Percentiles rank a stretch among this genome's conserved stretches.
Conservation (phyloP, 1,284 basidiomycete species). For the Ganoderma resinaceum region DNA sequence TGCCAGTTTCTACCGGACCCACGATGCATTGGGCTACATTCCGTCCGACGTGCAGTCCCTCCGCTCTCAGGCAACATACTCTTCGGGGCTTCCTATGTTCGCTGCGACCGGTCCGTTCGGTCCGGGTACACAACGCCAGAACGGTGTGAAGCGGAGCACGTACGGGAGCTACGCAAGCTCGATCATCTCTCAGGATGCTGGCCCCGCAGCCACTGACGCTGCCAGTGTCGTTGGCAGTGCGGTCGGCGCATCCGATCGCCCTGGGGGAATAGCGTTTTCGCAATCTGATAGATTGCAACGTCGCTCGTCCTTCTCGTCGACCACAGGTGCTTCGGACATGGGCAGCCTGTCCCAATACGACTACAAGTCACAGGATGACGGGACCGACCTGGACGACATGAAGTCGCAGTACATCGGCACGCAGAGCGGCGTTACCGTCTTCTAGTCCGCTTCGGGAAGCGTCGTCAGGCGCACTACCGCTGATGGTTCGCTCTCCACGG, state of each 20-base stretch:
- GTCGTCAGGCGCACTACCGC: slow-evolving; percentile 31
- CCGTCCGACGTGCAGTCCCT: slow-evolving; percentile 95
- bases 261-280: slow-evolving; percentile 77
- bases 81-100: slow-evolving; percentile 89
- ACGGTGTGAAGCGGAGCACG: slow-evolving; percentile 72
- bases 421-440: slow-evolving; percentile 84
- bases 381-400: slow-evolving; percentile 79
- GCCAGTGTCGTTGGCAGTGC: slow-evolving; percentile 65
- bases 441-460: slow-evolving; percentile 48
- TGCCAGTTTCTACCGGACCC: slow-evolving; percentile 92
- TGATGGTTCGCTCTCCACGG: slow-evolving; percentile 27
- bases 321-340: slow-evolving; percentile 78
- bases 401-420: slow-evolving; percentile 85
- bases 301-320: slow-evolving; percentile 76
- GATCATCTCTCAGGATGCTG: slow-evolving; percentile 89
- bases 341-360: slow-evolving; percentile 81
- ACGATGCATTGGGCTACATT: slow-evolving; percentile 94
- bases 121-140: slow-evolving; percentile 63
- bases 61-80: slow-evolving; percentile 93
- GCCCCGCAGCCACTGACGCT: slow-evolving; percentile 64
- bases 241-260: slow-evolving; percentile 51
- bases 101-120: slow-evolving; percentile 74
- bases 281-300: slow-evolving; percentile 78
- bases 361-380: slow-evolving; percentile 87
- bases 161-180: slow-evolving; percentile 91